Evolutionary conservation across 768 basidiomycete species (phyloP).

Genomic region (Tricholoma sp.): DNA sequence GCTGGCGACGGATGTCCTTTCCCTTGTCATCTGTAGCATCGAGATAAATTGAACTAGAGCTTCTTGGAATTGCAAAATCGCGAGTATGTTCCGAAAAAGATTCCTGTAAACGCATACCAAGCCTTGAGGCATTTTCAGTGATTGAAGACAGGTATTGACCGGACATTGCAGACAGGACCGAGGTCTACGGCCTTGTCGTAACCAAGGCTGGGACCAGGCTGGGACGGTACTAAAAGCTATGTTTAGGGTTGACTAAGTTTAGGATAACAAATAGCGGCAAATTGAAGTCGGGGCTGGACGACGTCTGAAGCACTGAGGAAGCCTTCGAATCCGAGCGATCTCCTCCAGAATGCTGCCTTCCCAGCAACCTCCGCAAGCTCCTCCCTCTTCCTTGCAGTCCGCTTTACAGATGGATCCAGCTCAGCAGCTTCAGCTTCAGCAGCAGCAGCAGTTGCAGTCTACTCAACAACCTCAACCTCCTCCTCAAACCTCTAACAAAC

Average conservation of each 20-base stretch:
- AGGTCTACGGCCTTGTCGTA: neutral
- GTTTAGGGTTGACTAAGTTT: neutral
- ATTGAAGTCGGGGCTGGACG: slow-evolving; percentile 19
- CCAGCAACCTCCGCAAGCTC: slow-evolving; percentile 22
- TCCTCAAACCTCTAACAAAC: slow-evolving; percentile 34
- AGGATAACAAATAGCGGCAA: slow-evolving; percentile 26
- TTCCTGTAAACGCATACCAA: slow-evolving; percentile 81
- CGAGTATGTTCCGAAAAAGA: slow-evolving; percentile 77
- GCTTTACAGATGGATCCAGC: slow-evolving; percentile 67
- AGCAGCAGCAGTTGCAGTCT: slow-evolving; percentile 27
- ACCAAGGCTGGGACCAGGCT: neutral
- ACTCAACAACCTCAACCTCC: slow-evolving; percentile 21
- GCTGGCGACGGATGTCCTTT: slow-evolving; percentile 77
- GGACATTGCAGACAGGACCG: too few species aligned
- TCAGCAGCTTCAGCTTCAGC: slow-evolving; percentile 45
- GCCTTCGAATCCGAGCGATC: slow-evolving; percentile 13
- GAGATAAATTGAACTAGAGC: slow-evolving; percentile 52
- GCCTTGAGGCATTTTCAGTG: slow-evolving; percentile 78
- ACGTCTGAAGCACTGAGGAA: slow-evolving; percentile 29
- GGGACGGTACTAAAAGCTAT: too few species aligned
- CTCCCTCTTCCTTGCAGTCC: slow-evolving; percentile 51
- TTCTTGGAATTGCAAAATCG: slow-evolving; percentile 58
- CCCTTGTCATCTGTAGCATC: slow-evolving; percentile 77
- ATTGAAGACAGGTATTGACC: slow-evolving; percentile 20
- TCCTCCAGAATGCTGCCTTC: slow-evolving; percentile 30